Base-by-base conservation (phyloP, 1,284 basidiomycete species). In the Cryptococcus sp. region DNA sequence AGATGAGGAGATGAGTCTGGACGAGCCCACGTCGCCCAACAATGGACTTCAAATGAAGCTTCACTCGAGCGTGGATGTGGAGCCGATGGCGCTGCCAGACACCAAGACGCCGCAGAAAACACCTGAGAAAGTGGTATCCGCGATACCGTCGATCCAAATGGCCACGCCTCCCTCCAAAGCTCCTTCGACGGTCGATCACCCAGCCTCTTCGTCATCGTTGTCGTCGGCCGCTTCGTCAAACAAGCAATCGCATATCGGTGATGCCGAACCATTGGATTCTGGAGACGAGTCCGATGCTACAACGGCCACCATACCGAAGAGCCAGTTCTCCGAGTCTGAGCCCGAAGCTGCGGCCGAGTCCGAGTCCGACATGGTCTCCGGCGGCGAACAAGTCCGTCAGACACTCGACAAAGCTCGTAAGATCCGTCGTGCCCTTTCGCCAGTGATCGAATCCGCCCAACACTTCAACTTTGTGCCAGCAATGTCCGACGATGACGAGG, bases 281-380 rank as follows among this genome's bases (percentile, higher is more conserved):
- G 73, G 68, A 8, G 46, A 66, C n/a, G 63, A 64, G 19, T 71
- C 70, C 0, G 70, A 73, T 39, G 70, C 72, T 11, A 76, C 74
- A 4, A 69, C 72, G 4, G 61, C 65, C 27, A 76, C 74, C 3
- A 51, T 72, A 6, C 66, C 61, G 1, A 65, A 64, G 31, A 63
- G 61, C 5, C 49, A 65, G 6, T 63, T 67, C 41, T 69, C 67
- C 10, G 62, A 69, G 35, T 56, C 53, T 15, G 68, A 64, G 51
- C 61, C n/a, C 10, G 31, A 35, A 35, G 31, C 31, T 61, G 56
- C 4, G 54, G 57, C 5, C 50, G 47, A 17, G 52, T 50, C 47
- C 47, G 47, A 22, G 19, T 48, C 47, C 17, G 27, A n/a, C 6
- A n/a, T 8, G 23, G 25, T 19, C 5, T 50, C 48, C 5, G 35